Conservation (phyloP, 352 stramenopile species). For the Ophiocytium majus region DNA sequence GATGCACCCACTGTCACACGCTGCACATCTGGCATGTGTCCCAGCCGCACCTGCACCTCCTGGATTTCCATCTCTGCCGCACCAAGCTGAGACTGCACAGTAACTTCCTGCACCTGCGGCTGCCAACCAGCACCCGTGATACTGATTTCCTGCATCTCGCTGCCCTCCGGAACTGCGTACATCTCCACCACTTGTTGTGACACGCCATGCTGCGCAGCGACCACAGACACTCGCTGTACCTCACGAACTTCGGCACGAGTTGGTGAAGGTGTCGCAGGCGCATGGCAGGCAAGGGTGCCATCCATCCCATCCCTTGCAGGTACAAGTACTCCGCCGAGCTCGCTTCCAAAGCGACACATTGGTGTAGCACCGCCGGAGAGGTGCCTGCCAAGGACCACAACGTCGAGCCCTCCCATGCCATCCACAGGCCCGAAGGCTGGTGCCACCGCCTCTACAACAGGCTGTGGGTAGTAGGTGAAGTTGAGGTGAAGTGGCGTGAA, state of each 20-base stretch:
- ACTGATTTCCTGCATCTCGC: conserved; percentile 33
- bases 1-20: not conserved
- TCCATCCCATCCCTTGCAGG: conserved; percentile 45
- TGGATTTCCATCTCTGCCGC: conserved; percentile 21
- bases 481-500: conserved; percentile 62
- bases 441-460: not conserved
- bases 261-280: not conserved
- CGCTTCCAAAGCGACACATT: conserved; percentile 13
- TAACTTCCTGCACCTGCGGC: conserved; percentile 45
- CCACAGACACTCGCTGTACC: conserved; percentile 47
- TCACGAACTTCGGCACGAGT: conserved; percentile 20
- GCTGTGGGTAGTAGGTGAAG: conserved; percentile 64
- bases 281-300: not conserved
- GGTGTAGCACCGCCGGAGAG: not conserved
- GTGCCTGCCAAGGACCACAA: conserved; percentile 12
- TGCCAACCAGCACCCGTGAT: conserved; percentile 16
- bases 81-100: conserved; percentile 29
- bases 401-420: not conserved
- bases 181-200: not conserved
- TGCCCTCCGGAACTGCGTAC: conserved; percentile 42
- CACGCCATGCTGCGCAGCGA: not conserved
- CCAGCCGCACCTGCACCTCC: conserved; percentile 36
- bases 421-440: not conserved
- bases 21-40: not conserved
- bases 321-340: conserved; percentile 55